Conservation (phyloP, 306 rosid genomes). For the Hippophae tibetana region DNA sequence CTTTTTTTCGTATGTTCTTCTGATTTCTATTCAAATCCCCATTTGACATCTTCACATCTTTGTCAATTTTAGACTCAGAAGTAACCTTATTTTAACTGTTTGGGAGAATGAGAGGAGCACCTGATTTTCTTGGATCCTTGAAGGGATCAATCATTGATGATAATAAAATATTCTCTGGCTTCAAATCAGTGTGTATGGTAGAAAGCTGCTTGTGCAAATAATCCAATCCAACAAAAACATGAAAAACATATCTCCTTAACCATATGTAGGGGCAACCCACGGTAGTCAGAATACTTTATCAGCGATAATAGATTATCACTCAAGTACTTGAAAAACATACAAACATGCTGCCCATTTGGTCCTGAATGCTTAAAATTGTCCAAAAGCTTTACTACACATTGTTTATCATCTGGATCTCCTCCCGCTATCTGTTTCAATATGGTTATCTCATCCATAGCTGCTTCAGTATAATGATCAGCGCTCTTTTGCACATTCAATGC, state of each 20-base stretch:
- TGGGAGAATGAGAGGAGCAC: constrained; percentile 54
- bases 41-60: constrained; percentile 48
- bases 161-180: constrained; percentile 80
- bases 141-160: constrained; percentile 66
- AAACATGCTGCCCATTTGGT: constrained; percentile 90
- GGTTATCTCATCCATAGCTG: constrained; percentile 91
- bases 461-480: constrained; percentile 95
- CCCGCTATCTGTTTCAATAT: constrained; percentile 87
- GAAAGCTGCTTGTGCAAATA: constrained; percentile 88
- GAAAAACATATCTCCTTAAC: constrained; percentile 87
- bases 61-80: constrained; percentile 36
- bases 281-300: constrained; percentile 71
- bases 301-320: constrained; percentile 91
- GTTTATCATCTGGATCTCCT: constrained; percentile 70
- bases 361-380: constrained; percentile 97
- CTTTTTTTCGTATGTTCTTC: constrained; percentile 73
- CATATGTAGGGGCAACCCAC: constrained; percentile 64
- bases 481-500: constrained; percentile 97
- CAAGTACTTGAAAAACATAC: constrained; percentile 89
- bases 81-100: constrained; percentile 43
- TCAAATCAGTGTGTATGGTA: constrained; percentile 91
- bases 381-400: constrained; percentile 89
- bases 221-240: constrained; percentile 81
- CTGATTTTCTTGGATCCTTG: constrained; percentile 74
- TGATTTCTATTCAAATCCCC: constrained; percentile 72